Evolutionary conservation across 2,329 filamentous ascomycete genomes (phyloP), one percentile per base, ranked within the genome.

Genomic region (Falciphora oryzae): DNA sequence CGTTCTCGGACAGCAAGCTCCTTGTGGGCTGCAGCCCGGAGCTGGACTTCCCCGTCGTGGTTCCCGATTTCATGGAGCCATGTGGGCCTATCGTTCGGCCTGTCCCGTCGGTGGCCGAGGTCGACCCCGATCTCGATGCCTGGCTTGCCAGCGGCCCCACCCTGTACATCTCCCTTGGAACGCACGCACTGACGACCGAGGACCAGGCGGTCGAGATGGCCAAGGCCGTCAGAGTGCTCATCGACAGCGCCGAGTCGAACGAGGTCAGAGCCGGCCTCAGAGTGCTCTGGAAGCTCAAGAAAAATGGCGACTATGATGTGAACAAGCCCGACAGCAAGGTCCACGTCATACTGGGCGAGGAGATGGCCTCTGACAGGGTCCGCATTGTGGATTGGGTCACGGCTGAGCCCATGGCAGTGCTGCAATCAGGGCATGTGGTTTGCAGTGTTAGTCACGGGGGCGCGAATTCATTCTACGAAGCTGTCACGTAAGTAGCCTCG

Each of bases 151-250:
- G 69, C 13, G 71, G 69, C 0, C 78, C 79, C 2, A 83, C 81
- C 0, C 70, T 83, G 0, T 72, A 84, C 16, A 75, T 84, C 11
- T 83, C 81, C 63, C 73, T 84, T 0, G 81, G 82, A 0, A 82
- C 78, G 3, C 71, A 75, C 6, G 71, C 76, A 29, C 67, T 68
- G 4, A 71, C 73, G 2, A 70, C 73, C 4, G 70, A 72, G 0
- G 68, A 69, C 6, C 72, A 74, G n/a, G 75, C 76, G 1, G 65
- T 68, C 32, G 72, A 76, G 27, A 75, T 80, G 56, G 73, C 75
- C 0, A 64, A 58, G 1, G 74, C 74, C 0, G 31, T 80, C 3
- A 70, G 71, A 2, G 68, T 71, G 0, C 68, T 77, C 16, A 68
- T 81, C 1, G 68, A 75, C 18, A 0, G 63, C 65, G 2, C 65